Percentiles rank a stretch among this genome's conserved stretches.
These are phyloP conservation scores for Spiraea crenata DNA, from an alignment of 331 rosid genomes.

Conservation along the genomic window DNA sequence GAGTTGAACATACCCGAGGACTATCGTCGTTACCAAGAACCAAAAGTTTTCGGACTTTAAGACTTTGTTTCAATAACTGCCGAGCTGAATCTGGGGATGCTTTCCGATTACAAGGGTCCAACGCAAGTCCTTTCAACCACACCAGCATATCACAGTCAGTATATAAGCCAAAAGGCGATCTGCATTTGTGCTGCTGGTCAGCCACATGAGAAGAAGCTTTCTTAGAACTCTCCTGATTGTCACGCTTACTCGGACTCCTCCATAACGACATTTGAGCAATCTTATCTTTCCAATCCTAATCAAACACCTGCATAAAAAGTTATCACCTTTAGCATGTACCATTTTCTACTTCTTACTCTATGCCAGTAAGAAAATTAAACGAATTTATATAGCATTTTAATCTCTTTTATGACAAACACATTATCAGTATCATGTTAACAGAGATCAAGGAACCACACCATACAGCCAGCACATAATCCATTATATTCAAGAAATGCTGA, in stretches of 20 bases:
- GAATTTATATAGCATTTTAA: background rate
- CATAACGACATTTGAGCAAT: background rate
- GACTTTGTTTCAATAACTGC: constrained; percentile 14
- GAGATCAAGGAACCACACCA: background rate
- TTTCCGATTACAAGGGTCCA: constrained; percentile 12
- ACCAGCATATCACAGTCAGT: constrained; percentile 10
- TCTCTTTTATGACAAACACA: background rate
- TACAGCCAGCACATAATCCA: no score
- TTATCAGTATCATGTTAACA: background rate
- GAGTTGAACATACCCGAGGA: constrained; percentile 27
- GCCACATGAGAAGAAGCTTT: background rate
- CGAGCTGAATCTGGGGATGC: background rate
- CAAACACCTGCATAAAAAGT: background rate
- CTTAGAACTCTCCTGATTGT: background rate
- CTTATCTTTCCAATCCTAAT: constrained; percentile 2
- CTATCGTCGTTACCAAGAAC: background rate
- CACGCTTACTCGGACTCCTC: background rate
- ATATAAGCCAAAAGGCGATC: background rate
- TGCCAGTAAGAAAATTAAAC: background rate
- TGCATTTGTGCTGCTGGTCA: background rate
- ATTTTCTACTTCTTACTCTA: background rate
- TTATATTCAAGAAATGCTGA: no score
- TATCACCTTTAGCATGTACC: background rate
- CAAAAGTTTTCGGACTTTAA: background rate
- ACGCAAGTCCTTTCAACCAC: constrained; percentile 23